Base-by-base conservation (phyloP, 1,284 basidiomycete species). In the Nidula niveotomentosa region DNA sequence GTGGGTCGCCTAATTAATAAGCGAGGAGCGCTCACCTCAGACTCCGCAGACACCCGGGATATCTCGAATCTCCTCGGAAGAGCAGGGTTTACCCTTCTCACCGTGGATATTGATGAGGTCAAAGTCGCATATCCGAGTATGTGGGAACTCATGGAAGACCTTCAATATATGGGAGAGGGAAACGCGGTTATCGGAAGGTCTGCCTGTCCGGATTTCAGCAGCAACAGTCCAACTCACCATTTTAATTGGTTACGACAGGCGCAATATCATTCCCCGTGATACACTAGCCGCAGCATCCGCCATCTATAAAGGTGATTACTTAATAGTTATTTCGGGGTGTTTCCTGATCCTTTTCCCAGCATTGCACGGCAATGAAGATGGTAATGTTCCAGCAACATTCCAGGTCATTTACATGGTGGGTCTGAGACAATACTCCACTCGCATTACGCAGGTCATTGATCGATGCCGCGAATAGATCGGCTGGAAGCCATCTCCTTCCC, bases 71-170 rank as follows among this genome's bases (percentile, higher is more conserved):
- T 98, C 15, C 83, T 99, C 34, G 87, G 89, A 36, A 86, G 96
- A 44, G 96, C 97, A 0, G 96, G 96, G 9, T 98, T 99, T 71
- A 93, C 91, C 0, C 78, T 98, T 9, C 85, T 98, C 6, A 98
- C 97, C 0, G 93, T 99, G 34, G 97, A 99, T 65, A 86, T 92
- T 45, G 97, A 99, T 67, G 97, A 99, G 74, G 79, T 99, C 23
- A 86, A 85, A 56, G 87, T 98, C 37, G 84, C 84, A 8, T 99
- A 98, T 66, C 97, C 97, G 0, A 91, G 88, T 53, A 96, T 98
- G 81, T 98, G 91, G 88, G 97, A 99, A 70, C 81, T 99, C 13
- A 82, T 99, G 69, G 86, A 95, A 49, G 97, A 99, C 69, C 72
- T 99, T 47, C 81, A 86, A 49, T 89, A 94, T 68, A 99, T 99